Evolutionary conservation across 1,284 basidiomycete species (phyloP), one percentile per base, ranked within the genome.

Genomic region (Microstroma glucosiphilum): DNA sequence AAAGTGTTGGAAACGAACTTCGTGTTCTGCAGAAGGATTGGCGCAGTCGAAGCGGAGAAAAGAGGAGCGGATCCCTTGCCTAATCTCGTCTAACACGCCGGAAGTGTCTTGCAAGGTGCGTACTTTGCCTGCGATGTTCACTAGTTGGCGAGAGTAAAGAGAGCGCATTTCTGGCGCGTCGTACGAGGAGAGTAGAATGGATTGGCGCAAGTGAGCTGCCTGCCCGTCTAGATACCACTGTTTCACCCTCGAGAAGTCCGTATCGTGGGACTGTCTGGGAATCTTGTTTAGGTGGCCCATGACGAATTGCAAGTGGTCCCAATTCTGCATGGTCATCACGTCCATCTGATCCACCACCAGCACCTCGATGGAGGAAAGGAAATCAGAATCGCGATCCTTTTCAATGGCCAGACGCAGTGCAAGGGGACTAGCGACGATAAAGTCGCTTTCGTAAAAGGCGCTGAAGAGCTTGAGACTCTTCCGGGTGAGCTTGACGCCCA

Each of bases 321-420:
- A 98, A 76, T 98, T 98, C 82, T 98, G 94, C 96, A 98, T 98
- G 7, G 87, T 85, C 77, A 98, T 85, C 1, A 90, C 88, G 77
- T 98, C 92, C 82, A 91, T 83, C 72, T 97, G 92, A 79, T 98
- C 96, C 9, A 90, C 84, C n/a, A 97, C 81, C n/a, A 91, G 80
- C 15, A 98, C 82, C 79, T 99, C 96, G 67, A 99, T 90, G 2
- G 91, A 94, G 1, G 90, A 90, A 58, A 99, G 82, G 78, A 94
- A 91, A 80, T 98, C 94, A 6, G 86, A 86, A 69, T 85, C 88
- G 72, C 89, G 91, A 62, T 97, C 91, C 79, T 93, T 94, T 80
- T 98, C 94, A 55, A 96, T 93, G 0, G 88, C 87, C 84, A 93
- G 86, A 70, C 93, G 84, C 69, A 98, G 81, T 0, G 92, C 96